A percentile compares a stretch with the other conserved stretches of the same genome.
Evolutionary conservation across 176 grass and related monocot species (phyloP).

Genomic region (Leersia perrieri): DNA sequence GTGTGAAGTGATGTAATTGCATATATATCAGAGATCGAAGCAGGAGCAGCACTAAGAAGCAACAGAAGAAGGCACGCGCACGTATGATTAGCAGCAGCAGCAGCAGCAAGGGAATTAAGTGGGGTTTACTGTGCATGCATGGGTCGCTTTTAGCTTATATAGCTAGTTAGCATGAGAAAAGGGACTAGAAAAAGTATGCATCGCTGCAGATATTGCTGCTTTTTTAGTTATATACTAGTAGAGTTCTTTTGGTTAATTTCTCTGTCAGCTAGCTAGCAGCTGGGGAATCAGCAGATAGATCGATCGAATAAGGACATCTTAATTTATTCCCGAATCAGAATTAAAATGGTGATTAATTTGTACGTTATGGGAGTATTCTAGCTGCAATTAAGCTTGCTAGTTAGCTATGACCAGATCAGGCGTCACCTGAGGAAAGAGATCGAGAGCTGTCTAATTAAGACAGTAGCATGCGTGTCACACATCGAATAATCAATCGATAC

Average conservation of each 20-base stretch:
- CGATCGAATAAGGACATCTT: not conserved
- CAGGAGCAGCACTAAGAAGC: not conserved
- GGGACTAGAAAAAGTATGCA: not conserved
- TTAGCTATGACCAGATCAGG: not conserved
- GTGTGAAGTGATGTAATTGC: not conserved
- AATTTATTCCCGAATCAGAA: not conserved
- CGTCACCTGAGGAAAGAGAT: slow-evolving; percentile 24
- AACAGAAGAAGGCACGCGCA: not conserved
- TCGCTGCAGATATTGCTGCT: not conserved
- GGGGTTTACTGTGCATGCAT: not conserved
- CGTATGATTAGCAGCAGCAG: not conserved
- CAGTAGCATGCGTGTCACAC: not conserved
- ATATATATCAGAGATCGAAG: not conserved
- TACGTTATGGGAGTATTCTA: not conserved
- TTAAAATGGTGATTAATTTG: not conserved
- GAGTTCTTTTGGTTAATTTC: not conserved
- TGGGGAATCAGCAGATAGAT: not conserved
- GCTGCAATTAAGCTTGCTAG: not conserved
- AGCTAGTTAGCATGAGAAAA: slow-evolving; percentile 20
- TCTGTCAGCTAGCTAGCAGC: not conserved
- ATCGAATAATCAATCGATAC: not conserved
- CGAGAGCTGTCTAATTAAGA: not conserved
- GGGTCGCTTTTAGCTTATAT: not conserved
- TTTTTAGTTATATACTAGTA: too few species aligned
- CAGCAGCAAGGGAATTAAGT: not conserved